These are phyloP conservation scores for Colletotrichum godetiae DNA, from an alignment of 2,329 filamentous ascomycete species.

Conservation along the genomic window DNA sequence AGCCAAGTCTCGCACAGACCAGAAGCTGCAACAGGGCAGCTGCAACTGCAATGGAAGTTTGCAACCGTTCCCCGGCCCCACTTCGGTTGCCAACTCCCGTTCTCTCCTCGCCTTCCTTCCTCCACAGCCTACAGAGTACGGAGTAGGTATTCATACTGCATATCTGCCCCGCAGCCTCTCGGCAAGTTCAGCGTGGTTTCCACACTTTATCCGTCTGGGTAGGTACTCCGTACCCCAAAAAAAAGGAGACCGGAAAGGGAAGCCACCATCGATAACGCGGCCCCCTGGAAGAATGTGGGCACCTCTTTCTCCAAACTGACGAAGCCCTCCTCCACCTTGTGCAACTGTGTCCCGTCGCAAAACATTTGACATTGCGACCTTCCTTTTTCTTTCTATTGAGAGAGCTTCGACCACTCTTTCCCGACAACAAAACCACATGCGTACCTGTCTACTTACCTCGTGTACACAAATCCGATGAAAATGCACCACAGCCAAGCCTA, in stretches of 20 bases:
- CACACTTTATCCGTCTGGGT: no score
- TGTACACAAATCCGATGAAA: slow-evolving; percentile 11
- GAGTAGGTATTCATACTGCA: neutral
- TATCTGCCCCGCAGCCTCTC: slow-evolving; percentile 6
- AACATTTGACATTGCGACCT: neutral
- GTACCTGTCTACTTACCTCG: slow-evolving; percentile 1
- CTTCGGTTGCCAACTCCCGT: neutral
- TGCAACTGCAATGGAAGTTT: neutral
- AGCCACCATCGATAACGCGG: neutral
- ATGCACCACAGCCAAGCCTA: neutral
- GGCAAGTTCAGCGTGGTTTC: neutral
- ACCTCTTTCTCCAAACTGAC: slow-evolving; percentile 13
- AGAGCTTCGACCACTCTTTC: neutral
- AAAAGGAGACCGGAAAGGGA: neutral
- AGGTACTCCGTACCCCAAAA: neutral
- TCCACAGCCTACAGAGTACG: neutral
- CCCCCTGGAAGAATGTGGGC: neutral
- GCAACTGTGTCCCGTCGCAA: slow-evolving; percentile 34
- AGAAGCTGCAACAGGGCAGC: neutral
- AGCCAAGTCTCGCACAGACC: slow-evolving; percentile 6
- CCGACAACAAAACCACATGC: neutral
- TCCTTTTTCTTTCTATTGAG: neutral
- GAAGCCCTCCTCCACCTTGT: slow-evolving; percentile 21
- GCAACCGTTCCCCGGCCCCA: neutral
- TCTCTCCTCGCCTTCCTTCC: neutral